phyloP scores from a whole-genome alignment of 345 rosid genomes.

The Syzygium oleosum region DNA sequence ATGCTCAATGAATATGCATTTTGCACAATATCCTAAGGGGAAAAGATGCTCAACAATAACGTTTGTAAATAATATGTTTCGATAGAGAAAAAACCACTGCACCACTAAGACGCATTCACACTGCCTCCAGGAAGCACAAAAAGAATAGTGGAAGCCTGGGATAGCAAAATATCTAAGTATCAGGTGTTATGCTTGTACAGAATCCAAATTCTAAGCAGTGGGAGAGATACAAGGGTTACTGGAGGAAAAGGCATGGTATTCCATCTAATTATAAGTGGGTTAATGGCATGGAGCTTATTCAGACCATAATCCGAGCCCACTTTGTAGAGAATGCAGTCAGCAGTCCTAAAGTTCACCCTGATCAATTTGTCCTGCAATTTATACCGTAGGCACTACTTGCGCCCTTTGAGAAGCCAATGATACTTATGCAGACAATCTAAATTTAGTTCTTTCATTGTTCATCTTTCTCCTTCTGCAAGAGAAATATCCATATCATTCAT shows the following conservation, averaged over 20 bases:
- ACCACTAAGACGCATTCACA: background rate
- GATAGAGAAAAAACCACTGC: background rate
- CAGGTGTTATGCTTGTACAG: background rate
- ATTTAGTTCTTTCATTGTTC: background rate
- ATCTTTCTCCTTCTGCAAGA: background rate
- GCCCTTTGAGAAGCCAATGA: background rate
- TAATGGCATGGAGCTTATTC: background rate
- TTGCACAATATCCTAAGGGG: background rate
- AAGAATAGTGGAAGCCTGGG: background rate
- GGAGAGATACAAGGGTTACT: background rate
- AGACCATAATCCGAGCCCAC: background rate
- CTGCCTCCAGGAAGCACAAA: background rate
- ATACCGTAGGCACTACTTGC: background rate
- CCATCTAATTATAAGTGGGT: background rate
- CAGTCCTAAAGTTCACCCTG: background rate
- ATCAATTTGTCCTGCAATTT: background rate
- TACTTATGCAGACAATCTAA: background rate
- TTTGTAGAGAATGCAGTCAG: background rate
- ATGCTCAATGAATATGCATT: background rate
- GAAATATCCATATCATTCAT: background rate
- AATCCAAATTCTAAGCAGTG: background rate
- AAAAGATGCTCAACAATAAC: background rate
- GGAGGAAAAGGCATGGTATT: background rate
- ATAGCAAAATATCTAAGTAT: background rate
- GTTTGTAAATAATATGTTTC: background rate